These are phyloP conservation scores for Acanthamoeba castellanii DNA, from an alignment of 208 protist species.

Conservation along the genomic window DNA sequence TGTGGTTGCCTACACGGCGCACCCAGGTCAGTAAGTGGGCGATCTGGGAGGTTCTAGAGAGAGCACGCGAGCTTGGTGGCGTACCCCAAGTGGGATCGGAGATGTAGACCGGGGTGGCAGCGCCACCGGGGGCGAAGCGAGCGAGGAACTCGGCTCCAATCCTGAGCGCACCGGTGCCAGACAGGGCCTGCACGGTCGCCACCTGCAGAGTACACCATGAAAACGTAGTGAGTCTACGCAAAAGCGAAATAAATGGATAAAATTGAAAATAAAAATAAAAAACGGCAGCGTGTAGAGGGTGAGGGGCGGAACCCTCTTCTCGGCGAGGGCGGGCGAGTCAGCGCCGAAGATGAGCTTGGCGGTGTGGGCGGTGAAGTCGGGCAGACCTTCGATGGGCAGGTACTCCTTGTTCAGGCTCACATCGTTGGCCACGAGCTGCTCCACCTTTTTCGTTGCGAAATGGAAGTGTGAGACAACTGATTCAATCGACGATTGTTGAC, in stretches of 20 bases:
- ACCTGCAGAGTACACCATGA: constrained; percentile 71
- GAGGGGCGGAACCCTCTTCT: constrained; percentile 70
- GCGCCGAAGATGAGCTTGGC: constrained; percentile 94
- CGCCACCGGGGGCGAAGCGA: constrained; percentile 79
- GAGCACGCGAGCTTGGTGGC: neutral
- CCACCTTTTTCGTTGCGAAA: constrained; percentile 76
- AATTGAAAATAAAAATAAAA: neutral
- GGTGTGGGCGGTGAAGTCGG: constrained; percentile 91
- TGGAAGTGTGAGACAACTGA: neutral
- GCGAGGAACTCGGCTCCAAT: constrained; percentile 90
- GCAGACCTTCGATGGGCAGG: constrained; percentile 95
- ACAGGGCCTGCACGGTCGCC: constrained; percentile 92
- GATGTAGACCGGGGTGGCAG: constrained; percentile 86
- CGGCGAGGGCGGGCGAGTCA: constrained; percentile 83
- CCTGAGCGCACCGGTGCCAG: constrained; percentile 93
- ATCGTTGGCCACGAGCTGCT: constrained; percentile 81
- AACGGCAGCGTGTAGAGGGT: neutral
- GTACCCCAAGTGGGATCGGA: constrained; percentile 90
- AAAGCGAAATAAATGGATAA: neutral
- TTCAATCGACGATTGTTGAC: too few relatives aligned
- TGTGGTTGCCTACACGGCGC: constrained; percentile 81
- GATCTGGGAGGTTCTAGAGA: neutral
- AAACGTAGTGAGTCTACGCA: neutral
- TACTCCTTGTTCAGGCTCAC: constrained; percentile 96
- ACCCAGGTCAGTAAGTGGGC: neutral